Base-by-base conservation (phyloP, 495 filamentous ascomycete genomes). In the Letharia columbiana region DNA sequence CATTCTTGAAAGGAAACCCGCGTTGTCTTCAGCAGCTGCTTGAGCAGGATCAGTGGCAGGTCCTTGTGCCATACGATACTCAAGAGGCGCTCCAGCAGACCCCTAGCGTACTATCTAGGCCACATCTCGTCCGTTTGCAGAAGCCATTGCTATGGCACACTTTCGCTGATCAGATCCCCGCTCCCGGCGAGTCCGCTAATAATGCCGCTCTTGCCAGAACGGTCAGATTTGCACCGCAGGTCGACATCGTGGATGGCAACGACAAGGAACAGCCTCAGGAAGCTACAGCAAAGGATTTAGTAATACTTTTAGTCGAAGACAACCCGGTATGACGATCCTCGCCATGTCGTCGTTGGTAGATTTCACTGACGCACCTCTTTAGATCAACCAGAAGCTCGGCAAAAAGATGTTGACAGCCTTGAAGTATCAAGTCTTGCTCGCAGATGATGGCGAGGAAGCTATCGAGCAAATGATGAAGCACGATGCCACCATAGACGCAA, bases 371-470 rank as follows among this genome's bases (percentile, higher is more conserved):
- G 37, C 10, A 37, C 1, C 12, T n/a, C 17, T 12, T 15, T 18
- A 73, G 71, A 73, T 73, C 54, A 73, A 73, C 41, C 72, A 73
- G 58, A 73, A 72, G 52, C 68, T 73, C 11, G 72, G 70, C 44
- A 59, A 64, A 23, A 73, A 68, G 56, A 73, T 73, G 70, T 56
- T 73, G 17, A 54, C 64, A 42, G 54, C 67, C 7, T 60, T 73
- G 15, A 65, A 66, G 37, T 72, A 72, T 50, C 57, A 62, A 23
- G 72, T 73, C 13, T 31, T 69, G 44, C 83, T 80, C 10, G 86
- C 87, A 0, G 72, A 74, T 33, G 84, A 89, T 63, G 87, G 87
- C 6, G 76, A 83, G 2, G 76, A 83, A 35, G 86, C 86, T 11
- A 65, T 89, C 9, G 76, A 87, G 20, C 77, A 78, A 35, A 86